These are phyloP conservation scores for Xanthoconium separans DNA, from an alignment of 1,284 basidiomycete genomes.

Conservation along the genomic window DNA sequence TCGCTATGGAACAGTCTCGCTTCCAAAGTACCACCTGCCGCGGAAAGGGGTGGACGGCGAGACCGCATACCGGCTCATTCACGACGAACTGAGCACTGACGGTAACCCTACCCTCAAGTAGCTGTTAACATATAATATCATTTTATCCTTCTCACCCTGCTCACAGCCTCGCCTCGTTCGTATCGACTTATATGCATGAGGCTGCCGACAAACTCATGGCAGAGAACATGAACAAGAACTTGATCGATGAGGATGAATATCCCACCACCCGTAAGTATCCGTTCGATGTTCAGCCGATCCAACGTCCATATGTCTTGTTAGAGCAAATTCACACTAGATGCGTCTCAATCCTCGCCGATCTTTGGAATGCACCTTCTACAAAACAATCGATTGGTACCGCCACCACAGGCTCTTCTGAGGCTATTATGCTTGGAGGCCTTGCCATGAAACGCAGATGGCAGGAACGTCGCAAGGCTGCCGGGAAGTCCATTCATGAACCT, in stretches of 20 bases:
- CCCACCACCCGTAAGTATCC: conserved; percentile 67
- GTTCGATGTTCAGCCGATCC: neutral
- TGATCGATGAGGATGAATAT: conserved; percentile 93
- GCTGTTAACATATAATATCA: neutral
- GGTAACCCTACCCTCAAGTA: conserved; percentile 52
- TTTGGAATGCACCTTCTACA: conserved; percentile 86
- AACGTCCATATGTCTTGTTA: conserved; percentile 22
- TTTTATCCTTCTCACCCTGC: conserved; percentile 45
- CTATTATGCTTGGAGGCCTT: conserved; percentile 90
- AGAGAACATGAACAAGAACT: conserved; percentile 87
- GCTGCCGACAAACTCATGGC: conserved; percentile 70
- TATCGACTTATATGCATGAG: conserved; percentile 67
- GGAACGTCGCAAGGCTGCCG: conserved; percentile 79
- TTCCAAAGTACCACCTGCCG: conserved; percentile 71
- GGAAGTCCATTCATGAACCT: conserved; percentile 85
- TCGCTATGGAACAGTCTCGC: conserved; percentile 59
- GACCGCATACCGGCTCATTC: conserved; percentile 77
- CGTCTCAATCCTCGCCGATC: conserved; percentile 83
- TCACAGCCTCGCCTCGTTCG: conserved; percentile 86
- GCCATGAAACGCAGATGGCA: conserved; percentile 96
- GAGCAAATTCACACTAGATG: conserved; percentile 80
- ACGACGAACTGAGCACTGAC: conserved; percentile 81
- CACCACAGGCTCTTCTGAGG: conserved; percentile 92
- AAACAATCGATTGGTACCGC: conserved; percentile 85
- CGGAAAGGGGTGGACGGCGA: conserved; percentile 56